Evolutionary conservation across 169 alveolate genomes (phyloP).

Genomic region (Plasmodium cynomolgi): DNA sequence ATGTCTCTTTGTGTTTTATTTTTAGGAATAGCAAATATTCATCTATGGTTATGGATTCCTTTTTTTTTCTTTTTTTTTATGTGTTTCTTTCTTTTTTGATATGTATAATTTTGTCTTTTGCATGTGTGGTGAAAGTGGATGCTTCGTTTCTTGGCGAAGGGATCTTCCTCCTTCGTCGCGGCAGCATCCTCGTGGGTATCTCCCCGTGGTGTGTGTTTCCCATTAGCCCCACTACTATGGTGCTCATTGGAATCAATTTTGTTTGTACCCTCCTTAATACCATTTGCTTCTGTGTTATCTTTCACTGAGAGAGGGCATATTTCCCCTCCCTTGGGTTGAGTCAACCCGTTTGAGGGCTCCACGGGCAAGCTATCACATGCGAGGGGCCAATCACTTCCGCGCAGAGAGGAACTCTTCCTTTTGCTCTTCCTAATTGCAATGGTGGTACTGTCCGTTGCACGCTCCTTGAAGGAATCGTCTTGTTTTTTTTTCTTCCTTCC

Average conservation of each 20-base stretch:
- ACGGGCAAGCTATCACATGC: not conserved
- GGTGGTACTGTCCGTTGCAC: not conserved
- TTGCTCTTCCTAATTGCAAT: not conserved
- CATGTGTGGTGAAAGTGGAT: conserved; percentile 1
- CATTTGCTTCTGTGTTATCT: not conserved
- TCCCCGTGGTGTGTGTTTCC: not conserved
- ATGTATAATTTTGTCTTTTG: not conserved
- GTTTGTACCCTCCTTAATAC: not conserved
- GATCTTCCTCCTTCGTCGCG: not conserved
- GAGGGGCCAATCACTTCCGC: not conserved
- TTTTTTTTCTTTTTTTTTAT: not conserved
- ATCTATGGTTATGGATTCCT: conserved; percentile 39
- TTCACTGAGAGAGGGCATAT: not conserved
- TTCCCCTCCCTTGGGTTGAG: not conserved
- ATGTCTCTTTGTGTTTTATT: conserved; percentile 44
- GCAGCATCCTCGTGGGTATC: not conserved
- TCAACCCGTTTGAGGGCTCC: not conserved
- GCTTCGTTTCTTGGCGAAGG: not conserved
- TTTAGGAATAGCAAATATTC: conserved; percentile 68
- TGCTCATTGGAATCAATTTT: not conserved
- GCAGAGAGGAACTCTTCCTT: not conserved
- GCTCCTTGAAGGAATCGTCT: not conserved
- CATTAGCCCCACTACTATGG: not conserved
- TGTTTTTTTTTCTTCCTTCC: not conserved
- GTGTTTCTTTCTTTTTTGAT: not conserved